phyloP scores from a whole-genome alignment of 2,329 filamentous ascomycete species.

The Xylariaceae sp. region DNA sequence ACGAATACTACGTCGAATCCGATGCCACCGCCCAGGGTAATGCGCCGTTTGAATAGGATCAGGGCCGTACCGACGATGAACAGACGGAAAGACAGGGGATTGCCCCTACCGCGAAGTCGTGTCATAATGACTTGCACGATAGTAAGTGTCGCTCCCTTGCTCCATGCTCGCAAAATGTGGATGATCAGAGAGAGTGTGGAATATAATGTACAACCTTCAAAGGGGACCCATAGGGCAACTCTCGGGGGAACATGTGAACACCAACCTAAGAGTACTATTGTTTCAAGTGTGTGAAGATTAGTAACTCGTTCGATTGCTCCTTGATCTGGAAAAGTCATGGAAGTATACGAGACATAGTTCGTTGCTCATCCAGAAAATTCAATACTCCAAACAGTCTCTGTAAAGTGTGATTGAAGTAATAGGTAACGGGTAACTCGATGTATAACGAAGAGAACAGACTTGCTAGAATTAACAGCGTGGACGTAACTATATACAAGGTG shows the following conservation, averaged over 20 bases:
- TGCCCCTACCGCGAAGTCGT: neutral
- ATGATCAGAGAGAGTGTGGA: neutral
- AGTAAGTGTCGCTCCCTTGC: constrained; percentile 4
- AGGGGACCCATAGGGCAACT: neutral
- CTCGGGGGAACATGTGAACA: neutral
- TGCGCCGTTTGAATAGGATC: constrained; percentile 47
- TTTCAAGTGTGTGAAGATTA: neutral
- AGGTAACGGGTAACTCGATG: no score
- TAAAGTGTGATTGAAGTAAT: neutral
- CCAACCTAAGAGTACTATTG: neutral
- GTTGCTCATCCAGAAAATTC: constrained; percentile 3
- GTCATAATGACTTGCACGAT: neutral
- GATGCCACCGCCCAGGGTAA: constrained; percentile 46
- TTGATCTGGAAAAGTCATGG: constrained; percentile 4
- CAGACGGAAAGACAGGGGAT: neutral
- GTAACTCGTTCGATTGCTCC: constrained; percentile 5
- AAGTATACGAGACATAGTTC: constrained; percentile 4
- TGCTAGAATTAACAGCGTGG: no score
- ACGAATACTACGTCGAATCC: constrained; percentile 47
- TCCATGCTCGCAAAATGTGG: neutral
- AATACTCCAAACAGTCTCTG: neutral
- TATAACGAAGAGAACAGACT: no score
- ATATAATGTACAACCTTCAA: constrained; percentile 4
- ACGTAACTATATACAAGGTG: no score
- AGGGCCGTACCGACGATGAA: neutral